Conservation (phyloP, 2,329 filamentous ascomycete genomes). For the Ascochyta koolunga region DNA sequence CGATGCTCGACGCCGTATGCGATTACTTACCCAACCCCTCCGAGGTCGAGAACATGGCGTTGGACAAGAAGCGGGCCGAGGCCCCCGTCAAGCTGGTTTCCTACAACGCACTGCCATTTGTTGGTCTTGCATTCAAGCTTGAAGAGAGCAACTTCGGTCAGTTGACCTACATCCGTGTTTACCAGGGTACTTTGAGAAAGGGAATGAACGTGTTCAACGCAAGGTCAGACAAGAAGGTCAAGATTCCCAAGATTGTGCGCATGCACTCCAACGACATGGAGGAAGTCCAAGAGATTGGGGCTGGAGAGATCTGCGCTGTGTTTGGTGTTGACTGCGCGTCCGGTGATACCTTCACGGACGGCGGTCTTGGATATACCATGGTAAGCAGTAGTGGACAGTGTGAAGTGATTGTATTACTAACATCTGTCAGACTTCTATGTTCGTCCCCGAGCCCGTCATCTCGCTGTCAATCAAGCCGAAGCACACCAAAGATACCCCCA, state of each 20-base stretch:
- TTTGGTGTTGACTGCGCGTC: constrained; percentile 98
- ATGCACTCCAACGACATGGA: constrained; percentile 99
- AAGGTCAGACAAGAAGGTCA: constrained; percentile 92
- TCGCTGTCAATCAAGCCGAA: constrained; percentile 97
- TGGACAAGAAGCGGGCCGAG: constrained; percentile 82
- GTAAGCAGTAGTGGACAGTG: constrained; percentile 27
- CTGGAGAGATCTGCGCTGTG: constrained; percentile 97
- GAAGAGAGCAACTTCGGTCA: constrained; percentile 99
- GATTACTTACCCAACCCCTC: constrained; percentile 94
- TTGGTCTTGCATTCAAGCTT: constrained; percentile 96
- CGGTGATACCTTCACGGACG: constrained; percentile 97
- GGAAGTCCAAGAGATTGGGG: constrained; percentile 88
- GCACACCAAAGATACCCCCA: constrained; percentile 85
- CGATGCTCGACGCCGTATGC: constrained; percentile 94
- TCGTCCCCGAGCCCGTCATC: constrained; percentile 96
- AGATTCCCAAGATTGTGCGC: constrained; percentile 94
- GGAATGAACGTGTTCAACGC: constrained; percentile 92
- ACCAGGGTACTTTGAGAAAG: constrained; percentile 90
- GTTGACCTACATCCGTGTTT: constrained; percentile 97
- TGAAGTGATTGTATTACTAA: constrained; percentile 18
- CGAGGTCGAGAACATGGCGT: constrained; percentile 85
- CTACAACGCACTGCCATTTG: constrained; percentile 92
- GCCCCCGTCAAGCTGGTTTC: constrained; percentile 84
- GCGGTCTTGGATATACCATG: constrained; percentile 91
- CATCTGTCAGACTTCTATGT: constrained; percentile 76